Evolutionary conservation across 225 moss, liverwort and hornwort genomes (phyloP).

Genomic region (Takakia lepidozioides): DNA sequence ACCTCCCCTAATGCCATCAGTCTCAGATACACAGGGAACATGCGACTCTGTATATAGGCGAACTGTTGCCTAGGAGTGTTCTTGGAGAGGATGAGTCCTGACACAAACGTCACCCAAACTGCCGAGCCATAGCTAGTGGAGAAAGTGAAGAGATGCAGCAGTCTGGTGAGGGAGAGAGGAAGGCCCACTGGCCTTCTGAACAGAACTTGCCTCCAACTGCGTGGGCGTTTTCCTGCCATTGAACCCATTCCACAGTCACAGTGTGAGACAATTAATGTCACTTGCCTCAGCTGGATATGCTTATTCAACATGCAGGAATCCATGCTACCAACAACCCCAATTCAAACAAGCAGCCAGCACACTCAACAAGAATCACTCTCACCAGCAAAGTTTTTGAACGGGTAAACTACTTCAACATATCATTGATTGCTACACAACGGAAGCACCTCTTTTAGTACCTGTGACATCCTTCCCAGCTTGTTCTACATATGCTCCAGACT

Average conservation of each 20-base stretch:
- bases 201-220: conserved; percentile 32
- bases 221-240: conserved; percentile 1
- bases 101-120: conserved; percentile 60
- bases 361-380: neutral
- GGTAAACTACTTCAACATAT: too few species aligned
- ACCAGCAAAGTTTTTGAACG: neutral
- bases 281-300: neutral
- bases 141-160: conserved; percentile 47
- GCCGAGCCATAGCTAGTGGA: conserved; percentile 43
- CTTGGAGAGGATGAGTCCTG: conserved; percentile 46
- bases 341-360: neutral
- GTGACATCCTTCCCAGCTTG: conserved; percentile 28
- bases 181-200: conserved; percentile 31
- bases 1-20: conserved; percentile 28
- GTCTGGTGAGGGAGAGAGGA: conserved; percentile 26
- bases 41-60: conserved; percentile 48
- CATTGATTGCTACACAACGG: too few species aligned
- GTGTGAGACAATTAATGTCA: neutral
- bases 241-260: neutral
- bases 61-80: conserved; percentile 51
- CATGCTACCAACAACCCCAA: neutral
- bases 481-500: conserved; percentile 34
- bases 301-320: neutral
- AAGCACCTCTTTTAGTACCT: too few species aligned
- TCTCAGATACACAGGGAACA: conserved; percentile 48